Evolutionary conservation across 1,284 basidiomycete species (phyloP), one percentile per base, ranked within the genome.

Genomic region (Sporisorium scitamineum): DNA sequence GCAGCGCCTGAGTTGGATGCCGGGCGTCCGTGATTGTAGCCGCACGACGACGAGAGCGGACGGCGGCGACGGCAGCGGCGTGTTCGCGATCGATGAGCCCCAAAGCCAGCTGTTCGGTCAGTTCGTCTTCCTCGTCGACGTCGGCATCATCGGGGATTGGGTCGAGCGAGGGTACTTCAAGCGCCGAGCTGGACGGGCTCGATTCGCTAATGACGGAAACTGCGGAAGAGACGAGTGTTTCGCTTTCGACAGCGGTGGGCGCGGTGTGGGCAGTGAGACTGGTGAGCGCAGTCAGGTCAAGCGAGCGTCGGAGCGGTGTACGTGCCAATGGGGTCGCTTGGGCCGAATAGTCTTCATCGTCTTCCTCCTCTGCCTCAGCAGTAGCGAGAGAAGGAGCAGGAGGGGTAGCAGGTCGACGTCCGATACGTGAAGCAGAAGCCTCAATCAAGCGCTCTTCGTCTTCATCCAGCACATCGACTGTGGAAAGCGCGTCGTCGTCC

Each of bases 61-160:
- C 65, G 7, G 71, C 71, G 9, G 62, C 63, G 13, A 66, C 63
- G 6, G 63, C 72, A 5, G 62, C 41, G 3, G 72, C 69, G 18
- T 68, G 60, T 44, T 72, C 70, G 31, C 65, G 69, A 34, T 72
- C 66, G 45, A 76, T 69, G 39, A 76, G 63, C 1, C 74, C 74
- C 20, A 76, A 54, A 18, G 74, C 74, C 7, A 76, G 66, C 22
- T 76, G 74, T 42, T 76, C 74, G 53, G 54, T 70, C 24, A 76
- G 45, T 34, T 76, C 62, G 20, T 76, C 74, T 42, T 72, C 70
- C 16, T 69, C 64, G 48, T 70, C 66, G 7, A 67, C 55, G 20
- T 72, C 74, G 27, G 65, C 61, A 29, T 76, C 74, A 37, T 76
- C 66, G 6, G 69, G 70, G 34, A 76, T 69, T 29, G 74, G 69